Percentiles rank a stretch among this genome's conserved stretches.
Evolutionary conservation across 305 asterid species (phyloP).

Genomic region (Withania somnifera): DNA sequence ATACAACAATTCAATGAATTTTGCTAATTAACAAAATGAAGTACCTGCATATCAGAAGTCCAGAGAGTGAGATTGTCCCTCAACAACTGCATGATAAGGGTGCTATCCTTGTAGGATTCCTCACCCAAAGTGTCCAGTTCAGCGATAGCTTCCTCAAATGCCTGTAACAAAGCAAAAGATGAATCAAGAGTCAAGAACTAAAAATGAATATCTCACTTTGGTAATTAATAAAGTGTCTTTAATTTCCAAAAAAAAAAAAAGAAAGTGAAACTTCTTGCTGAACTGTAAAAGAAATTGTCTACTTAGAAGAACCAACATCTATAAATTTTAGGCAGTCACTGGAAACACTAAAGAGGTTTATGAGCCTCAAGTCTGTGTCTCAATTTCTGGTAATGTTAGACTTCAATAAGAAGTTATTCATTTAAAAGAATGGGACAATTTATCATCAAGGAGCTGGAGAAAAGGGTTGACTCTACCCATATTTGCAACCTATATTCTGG

Average conservation of each 20-base stretch:
- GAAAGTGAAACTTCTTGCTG: background rate
- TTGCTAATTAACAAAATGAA: background rate
- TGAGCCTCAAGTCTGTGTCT: background rate
- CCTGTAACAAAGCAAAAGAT: background rate
- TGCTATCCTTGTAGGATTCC: constrained; percentile 6
- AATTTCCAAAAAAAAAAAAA: background rate
- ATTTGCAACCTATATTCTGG: background rate
- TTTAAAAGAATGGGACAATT: background rate
- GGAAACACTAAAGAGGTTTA: background rate
- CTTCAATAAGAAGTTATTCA: background rate
- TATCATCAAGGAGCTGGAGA: background rate
- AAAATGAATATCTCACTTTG: background rate
- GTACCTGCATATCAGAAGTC: constrained; percentile 4
- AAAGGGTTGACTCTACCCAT: background rate
- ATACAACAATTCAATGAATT: background rate
- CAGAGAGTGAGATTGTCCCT: constrained; percentile 9
- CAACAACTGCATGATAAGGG: constrained; percentile 3
- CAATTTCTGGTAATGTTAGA: background rate
- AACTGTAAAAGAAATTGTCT: background rate
- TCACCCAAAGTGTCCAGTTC: constrained; percentile 7
- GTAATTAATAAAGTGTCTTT: no score
- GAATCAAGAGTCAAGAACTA: background rate
- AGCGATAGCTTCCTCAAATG: constrained; percentile 7
- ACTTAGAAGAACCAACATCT: background rate
- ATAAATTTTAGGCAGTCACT: background rate